phyloP scores from a whole-genome alignment of 2,329 filamentous ascomycete species.

The Beauveria sp. region DNA sequence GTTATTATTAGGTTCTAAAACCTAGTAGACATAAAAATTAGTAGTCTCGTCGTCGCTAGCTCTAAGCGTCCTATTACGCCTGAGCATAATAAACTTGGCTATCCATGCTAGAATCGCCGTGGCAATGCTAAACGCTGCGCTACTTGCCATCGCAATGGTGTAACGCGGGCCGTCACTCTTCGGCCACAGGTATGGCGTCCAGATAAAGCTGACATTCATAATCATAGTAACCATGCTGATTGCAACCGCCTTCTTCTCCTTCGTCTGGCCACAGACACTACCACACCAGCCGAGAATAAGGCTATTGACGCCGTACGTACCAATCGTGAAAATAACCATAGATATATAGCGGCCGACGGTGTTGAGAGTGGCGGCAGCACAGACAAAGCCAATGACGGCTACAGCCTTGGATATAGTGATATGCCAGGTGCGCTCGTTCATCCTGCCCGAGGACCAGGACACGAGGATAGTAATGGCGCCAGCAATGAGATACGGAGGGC shows the following conservation, averaged over 20 bases:
- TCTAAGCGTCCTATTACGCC: conserved; percentile 25
- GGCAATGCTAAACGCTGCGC: conserved; percentile 14
- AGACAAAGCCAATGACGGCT: conserved; percentile 31
- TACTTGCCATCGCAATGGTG: conserved; percentile 26
- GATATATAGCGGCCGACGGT: conserved; percentile 21
- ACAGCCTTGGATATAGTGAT: conserved; percentile 31
- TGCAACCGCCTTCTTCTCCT: conserved; percentile 36
- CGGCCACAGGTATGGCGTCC: conserved; percentile 35
- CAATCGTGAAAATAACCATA: conserved; percentile 26
- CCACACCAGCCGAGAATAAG: conserved; percentile 31
- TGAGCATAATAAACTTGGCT: conserved; percentile 27
- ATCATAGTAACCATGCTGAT: conserved; percentile 24
- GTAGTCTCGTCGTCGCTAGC: conserved; percentile 18
- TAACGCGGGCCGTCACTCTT: conserved; percentile 31
- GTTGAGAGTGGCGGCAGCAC: conserved; percentile 19
- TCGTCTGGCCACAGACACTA: conserved; percentile 31
- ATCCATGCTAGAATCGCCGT: conserved; percentile 29
- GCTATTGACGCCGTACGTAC: conserved; percentile 28
- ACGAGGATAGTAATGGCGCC: conserved; percentile 19
- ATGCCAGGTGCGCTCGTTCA: conserved; percentile 37
- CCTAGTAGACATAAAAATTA: conserved; percentile 20
- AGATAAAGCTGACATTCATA: conserved; percentile 27
- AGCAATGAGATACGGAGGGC: conserved; percentile 25
- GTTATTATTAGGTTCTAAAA: no score
- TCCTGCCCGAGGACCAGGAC: conserved; percentile 27